These are phyloP conservation scores for Fusarium sulawesiense DNA, from an alignment of 2,329 filamentous ascomycete genomes.

Conservation along the genomic window DNA sequence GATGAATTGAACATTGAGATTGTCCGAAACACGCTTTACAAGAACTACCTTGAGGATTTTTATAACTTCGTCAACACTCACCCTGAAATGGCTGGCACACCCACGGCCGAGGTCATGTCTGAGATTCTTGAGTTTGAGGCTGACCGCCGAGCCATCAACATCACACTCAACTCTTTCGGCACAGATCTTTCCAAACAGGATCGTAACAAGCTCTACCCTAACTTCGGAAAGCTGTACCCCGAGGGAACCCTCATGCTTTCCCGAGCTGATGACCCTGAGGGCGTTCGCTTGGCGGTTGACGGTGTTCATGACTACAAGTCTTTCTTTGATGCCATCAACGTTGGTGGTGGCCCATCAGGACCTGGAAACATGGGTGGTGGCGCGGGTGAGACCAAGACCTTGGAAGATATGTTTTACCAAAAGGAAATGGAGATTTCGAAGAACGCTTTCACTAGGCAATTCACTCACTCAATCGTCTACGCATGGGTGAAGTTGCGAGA, in stretches of 20 bases:
- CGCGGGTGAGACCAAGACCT: slow-evolving; percentile 84
- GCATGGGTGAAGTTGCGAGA: slow-evolving; percentile 98
- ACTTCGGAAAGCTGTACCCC: slow-evolving; percentile 89
- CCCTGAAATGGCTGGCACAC: slow-evolving; percentile 85
- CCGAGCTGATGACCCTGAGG: slow-evolving; percentile 93
- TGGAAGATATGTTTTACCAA: slow-evolving; percentile 98
- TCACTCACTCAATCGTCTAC: slow-evolving; percentile 94
- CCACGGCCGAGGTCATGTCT: slow-evolving; percentile 93
- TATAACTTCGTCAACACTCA: slow-evolving; percentile 93
- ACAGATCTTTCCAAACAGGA: slow-evolving; percentile 95
- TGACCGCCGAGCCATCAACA: slow-evolving; percentile 96
- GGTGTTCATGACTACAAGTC: slow-evolving; percentile 92
- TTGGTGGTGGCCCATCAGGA: slow-evolving; percentile 76
- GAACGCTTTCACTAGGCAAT: slow-evolving; percentile 93
- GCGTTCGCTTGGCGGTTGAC: slow-evolving; percentile 92
- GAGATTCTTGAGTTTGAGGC: slow-evolving; percentile 98
- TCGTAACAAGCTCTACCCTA: slow-evolving; percentile 95
- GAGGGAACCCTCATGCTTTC: slow-evolving; percentile 96
- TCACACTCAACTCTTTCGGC: slow-evolving; percentile 98
- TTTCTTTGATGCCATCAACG: slow-evolving; percentile 92
- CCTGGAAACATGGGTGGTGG: slow-evolving; percentile 86
- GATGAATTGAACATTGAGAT: slow-evolving; percentile 99
- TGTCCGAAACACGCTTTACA: slow-evolving; percentile 97
- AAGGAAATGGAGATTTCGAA: slow-evolving; percentile 99
- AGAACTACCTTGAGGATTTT: slow-evolving; percentile 99